Evolutionary conservation across 2,329 filamentous ascomycete genomes (phyloP), one percentile per base, ranked within the genome.

Genomic region (Aspergillus vadensis): DNA sequence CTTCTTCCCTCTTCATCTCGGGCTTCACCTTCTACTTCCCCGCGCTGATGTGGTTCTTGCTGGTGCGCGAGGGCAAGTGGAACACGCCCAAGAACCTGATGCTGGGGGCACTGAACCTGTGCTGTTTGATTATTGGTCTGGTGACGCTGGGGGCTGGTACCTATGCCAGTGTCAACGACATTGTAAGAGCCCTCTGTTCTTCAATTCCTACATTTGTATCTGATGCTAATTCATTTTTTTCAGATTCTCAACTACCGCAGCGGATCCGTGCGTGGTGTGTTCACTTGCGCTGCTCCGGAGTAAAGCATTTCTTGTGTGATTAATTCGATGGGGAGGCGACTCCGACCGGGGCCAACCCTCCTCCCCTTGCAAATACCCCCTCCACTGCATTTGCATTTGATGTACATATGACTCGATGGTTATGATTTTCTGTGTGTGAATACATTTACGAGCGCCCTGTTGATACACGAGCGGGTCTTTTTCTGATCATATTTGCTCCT

Each of bases 11-110:
- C 1, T 94, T 95, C 70, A 90, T 95, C 76, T 91, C 88, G 68
- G 92, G 92, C 55, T 96, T 96, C 81, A 94, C 94, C 72, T 96
- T 95, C 80, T 96, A 84, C 51, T 69, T 87, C 36, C 77, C 82
- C 1, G 84, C 84, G 38, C 77, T 77, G 61, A 69, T 72, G 70
- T 73, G 70, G 70, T 72, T 72, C 58, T 66, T 69, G 15, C 65
- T 73, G 21, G 58, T 73, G 25, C 67, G 67, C 8, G 67, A 73
- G 62, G 71, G 71, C 10, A 58, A 55, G 5, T 72, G 69, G 69
- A 65, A 59, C 17, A 59, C 65, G 14, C 64, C 58, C 17, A 82
- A 83, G 38, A 82, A 79, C 55, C 50, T 85, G 7, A 84, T 85
- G 47, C 82, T 87, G n/a, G 76, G 79, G 4, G 58, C 70, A 0